Conservation (phyloP, 192 early-diverging fungal genomes). For the Powellomyces hirtus region DNA sequence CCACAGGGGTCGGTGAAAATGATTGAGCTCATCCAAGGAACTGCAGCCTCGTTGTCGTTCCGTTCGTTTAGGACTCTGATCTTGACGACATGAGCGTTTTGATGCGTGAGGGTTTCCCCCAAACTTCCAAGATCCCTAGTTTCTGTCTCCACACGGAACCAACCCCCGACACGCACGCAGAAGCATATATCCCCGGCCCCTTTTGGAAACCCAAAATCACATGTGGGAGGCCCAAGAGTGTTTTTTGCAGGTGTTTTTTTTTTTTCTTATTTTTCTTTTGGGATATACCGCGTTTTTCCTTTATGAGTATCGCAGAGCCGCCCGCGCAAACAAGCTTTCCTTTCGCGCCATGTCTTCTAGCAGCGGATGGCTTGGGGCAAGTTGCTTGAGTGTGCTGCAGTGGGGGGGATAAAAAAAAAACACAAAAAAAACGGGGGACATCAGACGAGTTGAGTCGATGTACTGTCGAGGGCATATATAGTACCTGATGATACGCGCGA, state of each 20-base stretch:
- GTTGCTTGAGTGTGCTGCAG: conserved; percentile 69
- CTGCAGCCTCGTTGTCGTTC: too few relatives aligned
- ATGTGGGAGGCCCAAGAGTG: background rate
- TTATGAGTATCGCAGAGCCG: conserved; percentile 26
- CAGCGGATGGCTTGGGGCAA: conserved; percentile 74
- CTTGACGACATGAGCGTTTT: too few relatives aligned
- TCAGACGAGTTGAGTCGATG: too few relatives aligned
- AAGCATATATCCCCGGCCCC: background rate
- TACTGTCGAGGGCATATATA: too few relatives aligned
- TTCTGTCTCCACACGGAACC: too few relatives aligned
- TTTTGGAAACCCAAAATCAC: background rate
- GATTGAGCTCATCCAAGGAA: too few relatives aligned
- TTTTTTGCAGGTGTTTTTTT: background rate
- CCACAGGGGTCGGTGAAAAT: too few relatives aligned
- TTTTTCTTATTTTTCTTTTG: background rate
- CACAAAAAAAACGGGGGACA: background rate
- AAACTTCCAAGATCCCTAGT: too few relatives aligned
- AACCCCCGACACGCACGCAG: too few relatives aligned
- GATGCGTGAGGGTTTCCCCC: too few relatives aligned
- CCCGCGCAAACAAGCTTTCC: conserved; percentile 78
- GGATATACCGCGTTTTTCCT: background rate
- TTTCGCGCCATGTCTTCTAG: conserved; percentile 76
- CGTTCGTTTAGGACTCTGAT: too few relatives aligned
- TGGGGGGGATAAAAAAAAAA: background rate
- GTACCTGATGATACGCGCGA: conserved; percentile 65